These are phyloP conservation scores for Parafenestella ontariensis DNA, from an alignment of 2,329 filamentous ascomycete species.

Conservation along the genomic window DNA sequence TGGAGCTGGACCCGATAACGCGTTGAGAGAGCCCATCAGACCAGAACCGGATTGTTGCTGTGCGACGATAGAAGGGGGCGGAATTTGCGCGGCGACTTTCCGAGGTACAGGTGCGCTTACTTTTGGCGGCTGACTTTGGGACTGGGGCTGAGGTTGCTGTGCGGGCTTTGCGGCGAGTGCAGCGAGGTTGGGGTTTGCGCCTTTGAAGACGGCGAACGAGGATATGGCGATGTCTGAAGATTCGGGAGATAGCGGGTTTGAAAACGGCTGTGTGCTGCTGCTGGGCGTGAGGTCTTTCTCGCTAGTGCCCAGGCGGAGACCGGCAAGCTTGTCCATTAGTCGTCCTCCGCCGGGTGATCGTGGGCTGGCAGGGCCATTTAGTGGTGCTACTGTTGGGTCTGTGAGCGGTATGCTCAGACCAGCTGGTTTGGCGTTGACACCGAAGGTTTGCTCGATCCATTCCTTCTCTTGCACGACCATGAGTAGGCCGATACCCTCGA, in stretches of 20 bases:
- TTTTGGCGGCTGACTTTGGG: constrained; percentile 17
- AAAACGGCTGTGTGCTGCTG: constrained; percentile 32
- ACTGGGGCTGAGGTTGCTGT: constrained; percentile 38
- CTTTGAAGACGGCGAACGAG: constrained; percentile 65
- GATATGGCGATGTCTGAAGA: constrained; percentile 69
- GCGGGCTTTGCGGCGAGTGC: constrained; percentile 53
- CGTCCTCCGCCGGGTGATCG: constrained; percentile 69
- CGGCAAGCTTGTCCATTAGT: constrained; percentile 79
- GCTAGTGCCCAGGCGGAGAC: constrained; percentile 78
- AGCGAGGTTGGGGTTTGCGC: constrained; percentile 48
- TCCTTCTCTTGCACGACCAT: constrained; percentile 84
- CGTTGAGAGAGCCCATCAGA: constrained; percentile 54
- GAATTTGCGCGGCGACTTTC: constrained; percentile 41
- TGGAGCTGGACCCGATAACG: constrained; percentile 46
- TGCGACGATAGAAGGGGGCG: constrained; percentile 49
- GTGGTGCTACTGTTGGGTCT: constrained; percentile 47
- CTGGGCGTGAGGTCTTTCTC: constrained; percentile 67
- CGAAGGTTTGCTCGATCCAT: constrained; percentile 87
- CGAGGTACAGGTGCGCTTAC: constrained; percentile 29
- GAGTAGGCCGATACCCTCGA: constrained; percentile 81
- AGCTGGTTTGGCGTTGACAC: constrained; percentile 58
- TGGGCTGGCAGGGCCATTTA: constrained; percentile 66
- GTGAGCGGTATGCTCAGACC: constrained; percentile 49
- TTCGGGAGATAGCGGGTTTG: constrained; percentile 66
- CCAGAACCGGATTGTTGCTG: constrained; percentile 46